Percentiles rank a stretch among this genome's conserved stretches.
phyloP scores from a whole-genome alignment of 495 filamentous ascomycete genomes.

The Xylaria cubensis region DNA sequence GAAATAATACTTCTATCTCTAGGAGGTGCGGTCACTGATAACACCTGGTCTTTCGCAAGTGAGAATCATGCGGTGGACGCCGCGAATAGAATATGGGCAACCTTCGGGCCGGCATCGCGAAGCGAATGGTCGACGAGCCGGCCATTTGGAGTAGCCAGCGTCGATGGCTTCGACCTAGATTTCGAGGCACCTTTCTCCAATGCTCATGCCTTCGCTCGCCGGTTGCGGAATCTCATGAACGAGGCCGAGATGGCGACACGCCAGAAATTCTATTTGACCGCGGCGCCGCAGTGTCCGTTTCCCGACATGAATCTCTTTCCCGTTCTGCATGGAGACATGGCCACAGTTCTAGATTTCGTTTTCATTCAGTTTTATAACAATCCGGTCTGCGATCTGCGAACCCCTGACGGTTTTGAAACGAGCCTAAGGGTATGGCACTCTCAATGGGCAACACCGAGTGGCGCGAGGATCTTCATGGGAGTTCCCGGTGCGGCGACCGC shows the following conservation, averaged over 20 bases:
- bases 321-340: conserved; percentile 52
- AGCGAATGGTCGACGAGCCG: conserved; percentile 35
- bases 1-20: conserved; percentile 68
- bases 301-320: conserved; percentile 61
- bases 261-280: conserved; percentile 59
- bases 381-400: conserved; percentile 63
- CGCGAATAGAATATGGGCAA: conserved; percentile 66
- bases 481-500: conserved; percentile 67
- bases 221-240: conserved; percentile 55
- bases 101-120: conserved; percentile 60
- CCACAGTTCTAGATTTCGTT: conserved; percentile 65
- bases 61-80: conserved; percentile 57
- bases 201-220: conserved; percentile 61
- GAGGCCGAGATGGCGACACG: conserved; percentile 46
- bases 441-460: conserved; percentile 28
- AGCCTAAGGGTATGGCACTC: conserved; percentile 5
- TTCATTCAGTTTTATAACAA: conserved; percentile 75
- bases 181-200: conserved; percentile 45
- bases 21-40: conserved; percentile 55
- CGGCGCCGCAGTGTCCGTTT: conserved; percentile 62
- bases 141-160: conserved; percentile 58
- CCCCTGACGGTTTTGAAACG: conserved; percentile 48
- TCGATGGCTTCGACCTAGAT: conserved; percentile 67
- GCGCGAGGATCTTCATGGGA: conserved; percentile 70
- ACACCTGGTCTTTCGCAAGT: conserved; percentile 55